Evolutionary conservation across 305 asterid genomes (phyloP), one percentile per base, ranked within the genome.

Genomic region (Solanum hybrid): DNA sequence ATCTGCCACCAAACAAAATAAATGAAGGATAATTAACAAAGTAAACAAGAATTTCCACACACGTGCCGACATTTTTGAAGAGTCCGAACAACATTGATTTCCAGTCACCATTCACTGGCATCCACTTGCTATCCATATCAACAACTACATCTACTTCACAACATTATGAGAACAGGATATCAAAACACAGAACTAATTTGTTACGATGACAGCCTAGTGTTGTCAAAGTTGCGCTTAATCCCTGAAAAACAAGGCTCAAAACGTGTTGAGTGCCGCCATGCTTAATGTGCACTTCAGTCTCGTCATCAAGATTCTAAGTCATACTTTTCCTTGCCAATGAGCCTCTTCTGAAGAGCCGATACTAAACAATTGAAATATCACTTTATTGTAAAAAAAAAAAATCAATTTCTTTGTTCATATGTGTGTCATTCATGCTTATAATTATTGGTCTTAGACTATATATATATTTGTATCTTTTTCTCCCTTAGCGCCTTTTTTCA

Each of bases 1-100:
- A 95, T 77, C 99, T 96, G 95, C 85, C 69, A 88, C 90, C 88
- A 22, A 71, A 79, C 64, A 8, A 66, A 51, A 73, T 7, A 29
- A 42, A 15, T 11, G 88, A 77, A 26, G 31, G 29, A 29, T n/a
- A 60, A 29, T n/a, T 85, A 27, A 89, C 4, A 9, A 78, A 73
- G 9, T 4, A 14, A 51, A 69, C 24, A 66, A 90, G 13, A 78
- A 78, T 78, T 78, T 10, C 29, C 45, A 35, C 84, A 78, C 81
- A 17, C 19, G 29, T 78, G 84, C 7, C 9, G 31, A 13, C 51
- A 19, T 35, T 22, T 78, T 35, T 78, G 51, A 78, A 35, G 84
- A 78, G 84, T 22, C 10, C 3, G 17, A 35, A 9, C 3, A 78
- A 78, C 84, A 78, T 35, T 22, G 66, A 73, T 17, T 79, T 31